Evolutionary conservation across 305 asterid species (phyloP).

Genomic region (Lippia alba): DNA sequence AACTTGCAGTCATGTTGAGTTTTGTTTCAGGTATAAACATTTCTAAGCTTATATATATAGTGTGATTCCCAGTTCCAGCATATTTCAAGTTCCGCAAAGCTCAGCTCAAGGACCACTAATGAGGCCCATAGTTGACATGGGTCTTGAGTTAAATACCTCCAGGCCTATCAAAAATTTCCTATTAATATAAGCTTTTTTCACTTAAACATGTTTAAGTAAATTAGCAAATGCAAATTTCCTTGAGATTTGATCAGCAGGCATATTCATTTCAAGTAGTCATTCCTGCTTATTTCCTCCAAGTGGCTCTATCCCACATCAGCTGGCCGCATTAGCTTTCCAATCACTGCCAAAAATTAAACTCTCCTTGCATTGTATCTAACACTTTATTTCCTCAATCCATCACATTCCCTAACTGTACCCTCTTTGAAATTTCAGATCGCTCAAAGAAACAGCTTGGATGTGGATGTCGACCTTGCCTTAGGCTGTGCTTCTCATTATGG

Average conservation of each 20-base stretch:
- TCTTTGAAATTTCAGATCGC: constrained; percentile 62
- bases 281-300: constrained; percentile 13
- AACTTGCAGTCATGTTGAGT: neutral
- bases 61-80: constrained; percentile 1
- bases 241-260: neutral
- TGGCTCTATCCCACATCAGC: constrained; percentile 4
- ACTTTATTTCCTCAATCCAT: neutral
- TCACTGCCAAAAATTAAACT: no score
- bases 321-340: no score
- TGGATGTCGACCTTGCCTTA: constrained; percentile 90
- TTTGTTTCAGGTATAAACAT: neutral
- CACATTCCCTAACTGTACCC: constrained; percentile 8
- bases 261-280: neutral
- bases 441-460: constrained; percentile 96
- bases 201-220: neutral
- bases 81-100: neutral
- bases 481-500: constrained; percentile 97
- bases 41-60: constrained; percentile 16
- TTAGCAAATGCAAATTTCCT: neutral
- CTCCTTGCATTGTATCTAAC: neutral
- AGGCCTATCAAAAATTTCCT: neutral
- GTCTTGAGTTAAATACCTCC: neutral
- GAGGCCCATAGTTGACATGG: constrained; percentile 1
- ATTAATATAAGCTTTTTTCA: neutral
- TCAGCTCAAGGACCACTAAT: neutral